Evolutionary conservation across 495 filamentous ascomycete species (phyloP), one percentile per base, ranked within the genome.

Genomic region (Talaromyces stipitatus): DNA sequence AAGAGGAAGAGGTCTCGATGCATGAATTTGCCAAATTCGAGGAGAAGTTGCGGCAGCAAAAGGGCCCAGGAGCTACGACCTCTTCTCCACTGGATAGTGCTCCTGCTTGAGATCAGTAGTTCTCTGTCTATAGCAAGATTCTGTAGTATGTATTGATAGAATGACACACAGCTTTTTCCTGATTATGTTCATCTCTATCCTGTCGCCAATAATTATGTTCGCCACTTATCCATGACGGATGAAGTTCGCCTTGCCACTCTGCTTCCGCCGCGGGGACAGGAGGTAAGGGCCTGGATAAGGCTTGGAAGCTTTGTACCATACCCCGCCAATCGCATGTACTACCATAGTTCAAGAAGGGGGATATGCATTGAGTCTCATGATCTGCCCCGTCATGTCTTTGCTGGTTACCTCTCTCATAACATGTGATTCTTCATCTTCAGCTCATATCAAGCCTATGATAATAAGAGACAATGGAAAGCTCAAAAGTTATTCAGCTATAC

Each of bases 11-110:
- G 72, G 82, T 96, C 59, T 87, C 92, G 9, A 78, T 92, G 66
- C 74, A 85, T 58, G 94, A 97, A 64, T 97, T 98, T 72, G 88
- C 89, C 45, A 91, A 87, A 71, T 98, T 98, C 71, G 94, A 98
- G 69, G 90, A 96, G 76, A 96, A 95, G 72, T 71, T 98, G 63
- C 84, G 82, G 66, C 78, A 84, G 65, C 87, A 91, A 63, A 92
- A 90, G 65, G 84, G 77, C 22, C 62, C 74, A n/a, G 70, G 71
- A 38, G 76, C 79, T 43, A 72, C 78, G 54, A 66, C 84, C 64
- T 74, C 81, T n/a, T 86, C 83, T 6, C 73, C 77, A 29, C 62
- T 91, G 46, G 88, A 92, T 69, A 82, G 72, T 16, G 83, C 78
- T 3, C 77, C 77, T 38, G 67, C 71, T 54, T 80, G 65, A 71